phyloP scores from a whole-genome alignment of 805 yeast species.

The Candida railenensis region DNA sequence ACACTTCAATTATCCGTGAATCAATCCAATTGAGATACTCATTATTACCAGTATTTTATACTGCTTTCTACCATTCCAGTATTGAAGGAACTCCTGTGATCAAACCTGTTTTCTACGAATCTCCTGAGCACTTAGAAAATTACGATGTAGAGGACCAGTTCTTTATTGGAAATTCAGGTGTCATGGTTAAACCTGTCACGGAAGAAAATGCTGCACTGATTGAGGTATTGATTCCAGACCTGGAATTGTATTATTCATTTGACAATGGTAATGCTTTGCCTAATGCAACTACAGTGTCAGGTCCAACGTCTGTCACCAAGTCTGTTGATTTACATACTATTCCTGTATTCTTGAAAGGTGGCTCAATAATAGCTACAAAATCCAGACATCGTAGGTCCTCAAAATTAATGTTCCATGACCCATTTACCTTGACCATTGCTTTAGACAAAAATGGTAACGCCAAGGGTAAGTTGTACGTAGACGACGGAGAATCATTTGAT shows the following conservation, averaged over 20 bases:
- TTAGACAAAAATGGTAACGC: conserved; percentile 51
- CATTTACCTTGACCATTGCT: conserved; percentile 72
- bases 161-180: conserved; percentile 66
- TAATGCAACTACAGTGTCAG: conserved; percentile 19
- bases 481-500: conserved; percentile 78
- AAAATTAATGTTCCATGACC: conserved; percentile 72
- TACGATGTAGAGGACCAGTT: conserved; percentile 80
- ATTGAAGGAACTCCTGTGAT: conserved; percentile 66
- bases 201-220: conserved; percentile 45
- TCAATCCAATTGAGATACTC: conserved; percentile 73
- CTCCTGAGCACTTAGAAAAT: conserved; percentile 44
- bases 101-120: conserved; percentile 62
- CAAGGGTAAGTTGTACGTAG: conserved; percentile 63
- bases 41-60: conserved; percentile 77
- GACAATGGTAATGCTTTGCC: conserved; percentile 27
- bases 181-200: conserved; percentile 80
- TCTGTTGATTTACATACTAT: conserved; percentile 55
- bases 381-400: conserved; percentile 81
- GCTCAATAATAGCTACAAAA: conserved; percentile 65
- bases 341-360: conserved; percentile 79
- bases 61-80: conserved; percentile 68
- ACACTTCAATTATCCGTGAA: conserved; percentile 61
- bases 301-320: conserved; percentile 20
- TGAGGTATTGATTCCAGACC: conserved; percentile 52
- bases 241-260: conserved; percentile 57